These are phyloP conservation scores for Barnettozyma californica DNA, from an alignment of 805 yeast species.

Conservation along the genomic window DNA sequence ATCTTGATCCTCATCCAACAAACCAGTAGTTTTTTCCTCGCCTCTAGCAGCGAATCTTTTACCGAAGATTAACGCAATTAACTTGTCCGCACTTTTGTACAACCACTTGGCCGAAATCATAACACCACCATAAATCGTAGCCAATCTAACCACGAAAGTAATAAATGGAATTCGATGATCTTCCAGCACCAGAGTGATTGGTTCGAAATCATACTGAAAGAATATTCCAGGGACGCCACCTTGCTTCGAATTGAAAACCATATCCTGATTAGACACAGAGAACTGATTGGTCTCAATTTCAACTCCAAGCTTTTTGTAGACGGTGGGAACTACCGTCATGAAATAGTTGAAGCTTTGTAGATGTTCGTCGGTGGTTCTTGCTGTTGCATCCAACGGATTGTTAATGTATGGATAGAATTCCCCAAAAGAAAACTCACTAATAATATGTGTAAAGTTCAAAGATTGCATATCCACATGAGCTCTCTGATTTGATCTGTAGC, in stretches of 20 bases:
- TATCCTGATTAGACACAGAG: conserved; percentile 55
- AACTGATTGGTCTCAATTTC: conserved; percentile 80
- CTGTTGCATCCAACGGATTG: conserved; percentile 83
- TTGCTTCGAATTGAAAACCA: conserved; percentile 16
- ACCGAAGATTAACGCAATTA: conserved; percentile 51
- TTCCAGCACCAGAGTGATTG: conserved; percentile 61
- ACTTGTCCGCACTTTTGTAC: conserved; percentile 50
- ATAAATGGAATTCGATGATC: conserved; percentile 74
- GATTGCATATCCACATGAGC: conserved; percentile 42
- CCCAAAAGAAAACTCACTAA: conserved; percentile 87
- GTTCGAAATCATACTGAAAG: conserved; percentile 84
- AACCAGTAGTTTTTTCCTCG: conserved; percentile 14
- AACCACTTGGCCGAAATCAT: conserved; percentile 64
- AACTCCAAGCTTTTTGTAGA: conserved; percentile 64
- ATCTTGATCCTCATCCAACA: conserved; percentile 15
- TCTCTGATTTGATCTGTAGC: conserved; percentile 41
- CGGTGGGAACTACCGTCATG: conserved; percentile 79
- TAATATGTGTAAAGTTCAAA: conserved; percentile 77
- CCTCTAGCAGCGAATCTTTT: conserved; percentile 37
- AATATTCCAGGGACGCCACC: conserved; percentile 66
- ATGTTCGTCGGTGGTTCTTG: conserved; percentile 45
- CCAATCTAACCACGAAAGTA: conserved; percentile 70
- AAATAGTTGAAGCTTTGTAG: conserved; percentile 57
- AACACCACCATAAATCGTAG: conserved; percentile 80
- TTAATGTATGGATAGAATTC: conserved; percentile 79